A percentile compares a stretch with the other conserved stretches of the same genome.
These are phyloP conservation scores for Xylaria flabelliformis DNA, from an alignment of 495 filamentous ascomycete species.

Conservation along the genomic window DNA sequence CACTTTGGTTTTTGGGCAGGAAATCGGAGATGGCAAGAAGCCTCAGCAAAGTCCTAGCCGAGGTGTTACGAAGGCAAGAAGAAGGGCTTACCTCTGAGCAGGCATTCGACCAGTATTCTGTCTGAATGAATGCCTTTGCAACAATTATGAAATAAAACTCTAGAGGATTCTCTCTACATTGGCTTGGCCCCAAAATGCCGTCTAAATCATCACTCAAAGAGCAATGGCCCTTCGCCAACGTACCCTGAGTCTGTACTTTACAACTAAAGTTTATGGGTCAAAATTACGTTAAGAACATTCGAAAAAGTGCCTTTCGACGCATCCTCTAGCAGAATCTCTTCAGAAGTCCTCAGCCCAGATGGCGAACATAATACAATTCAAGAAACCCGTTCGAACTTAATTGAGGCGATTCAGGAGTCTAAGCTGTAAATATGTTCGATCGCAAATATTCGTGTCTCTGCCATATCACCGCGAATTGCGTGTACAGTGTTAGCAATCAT, in stretches of 20 bases:
- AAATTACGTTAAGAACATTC: not conserved
- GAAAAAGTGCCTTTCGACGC: not conserved
- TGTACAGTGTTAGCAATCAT: not conserved
- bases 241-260: too few species aligned
- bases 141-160: not conserved
- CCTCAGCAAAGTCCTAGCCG: conserved; percentile 3
- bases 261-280: too few species aligned
- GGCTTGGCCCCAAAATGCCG: not conserved
- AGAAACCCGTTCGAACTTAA: too few species aligned
- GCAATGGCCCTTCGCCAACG: too few species aligned
- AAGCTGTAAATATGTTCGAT: too few species aligned
- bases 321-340: not conserved
- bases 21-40: conserved; percentile 54
- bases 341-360: too few species aligned
- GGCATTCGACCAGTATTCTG: not conserved
- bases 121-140: not conserved
- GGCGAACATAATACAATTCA: too few species aligned
- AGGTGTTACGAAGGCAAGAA: not conserved
- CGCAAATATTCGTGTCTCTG: too few species aligned
- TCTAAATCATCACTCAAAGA: not conserved
- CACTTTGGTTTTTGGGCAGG: conserved; percentile 50
- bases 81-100: conserved; percentile 1
- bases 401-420: too few species aligned
- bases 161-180: not conserved
- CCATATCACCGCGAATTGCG: not conserved